These are phyloP conservation scores for Tolypocladium guangdongense DNA, from an alignment of 2,329 filamentous ascomycete species.

Conservation along the genomic window DNA sequence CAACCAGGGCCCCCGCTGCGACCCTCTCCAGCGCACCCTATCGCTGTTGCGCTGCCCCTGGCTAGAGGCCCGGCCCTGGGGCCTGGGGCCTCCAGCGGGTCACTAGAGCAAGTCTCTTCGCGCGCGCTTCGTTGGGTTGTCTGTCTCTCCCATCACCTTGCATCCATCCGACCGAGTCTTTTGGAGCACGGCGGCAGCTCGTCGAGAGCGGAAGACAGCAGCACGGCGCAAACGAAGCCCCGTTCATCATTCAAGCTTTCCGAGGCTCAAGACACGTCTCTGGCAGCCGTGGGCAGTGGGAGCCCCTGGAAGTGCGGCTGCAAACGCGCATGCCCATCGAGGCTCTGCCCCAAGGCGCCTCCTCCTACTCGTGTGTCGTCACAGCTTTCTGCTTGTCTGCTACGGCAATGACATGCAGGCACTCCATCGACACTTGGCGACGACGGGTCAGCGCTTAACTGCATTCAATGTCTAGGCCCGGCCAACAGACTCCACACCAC, in stretches of 20 bases:
- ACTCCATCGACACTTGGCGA: background rate
- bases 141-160: no score
- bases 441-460: background rate
- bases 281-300: background rate
- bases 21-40: background rate
- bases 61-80: background rate
- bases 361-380: background rate
- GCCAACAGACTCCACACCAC: background rate
- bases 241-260: background rate
- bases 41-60: background rate
- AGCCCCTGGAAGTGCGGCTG: no score
- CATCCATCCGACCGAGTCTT: no score
- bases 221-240: background rate
- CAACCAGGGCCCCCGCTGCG: slow-evolving; percentile 1
- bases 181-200: no score
- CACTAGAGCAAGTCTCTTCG: background rate
- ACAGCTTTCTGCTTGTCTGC: background rate
- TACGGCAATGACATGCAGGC: background rate
- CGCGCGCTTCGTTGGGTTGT: background rate
- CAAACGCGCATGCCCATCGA: no score
- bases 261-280: background rate
- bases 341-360: background rate
- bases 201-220: background rate
- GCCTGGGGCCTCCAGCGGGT: background rate
- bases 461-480: background rate